phyloP scores from a whole-genome alignment of 306 rosid species.

The Glycine tomentella region DNA sequence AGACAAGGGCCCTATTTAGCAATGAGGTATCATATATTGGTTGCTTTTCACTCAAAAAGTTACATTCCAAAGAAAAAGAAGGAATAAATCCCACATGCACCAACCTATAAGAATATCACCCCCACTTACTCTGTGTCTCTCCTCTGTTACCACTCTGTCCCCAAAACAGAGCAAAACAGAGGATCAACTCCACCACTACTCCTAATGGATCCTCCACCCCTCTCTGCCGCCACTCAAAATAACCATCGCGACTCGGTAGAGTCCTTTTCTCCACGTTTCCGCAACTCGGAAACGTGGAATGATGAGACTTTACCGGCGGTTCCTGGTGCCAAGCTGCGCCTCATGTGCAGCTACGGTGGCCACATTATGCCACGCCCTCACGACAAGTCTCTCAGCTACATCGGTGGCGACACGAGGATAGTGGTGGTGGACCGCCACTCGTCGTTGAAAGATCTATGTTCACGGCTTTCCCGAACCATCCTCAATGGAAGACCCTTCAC shows the following conservation, averaged over 20 bases:
- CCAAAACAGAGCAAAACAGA: neutral
- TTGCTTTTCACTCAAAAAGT: conserved; percentile 41
- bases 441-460: conserved; percentile 67
- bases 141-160: conserved; percentile 38
- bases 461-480: conserved; percentile 70
- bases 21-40: conserved; percentile 32
- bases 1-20: conserved; percentile 34
- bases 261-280: too few species aligned
- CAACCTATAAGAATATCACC: conserved; percentile 38
- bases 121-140: conserved; percentile 43
- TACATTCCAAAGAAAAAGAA: conserved; percentile 13
- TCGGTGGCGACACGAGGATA: conserved; percentile 92
- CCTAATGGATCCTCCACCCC: conserved; percentile 44
- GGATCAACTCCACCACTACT: conserved; percentile 33
- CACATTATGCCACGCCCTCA: conserved; percentile 97
- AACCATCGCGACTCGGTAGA: conserved; percentile 63
- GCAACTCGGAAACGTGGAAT: conserved; percentile 63
- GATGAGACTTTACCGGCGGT: conserved; percentile 65
- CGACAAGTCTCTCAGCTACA: conserved; percentile 84
- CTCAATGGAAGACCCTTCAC: conserved; percentile 81
- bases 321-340: conserved; percentile 81
- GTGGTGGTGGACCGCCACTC: conserved; percentile 79
- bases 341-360: conserved; percentile 98
- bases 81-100: conserved; percentile 29
- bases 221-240: conserved; percentile 44